Percentiles rank a stretch among this genome's conserved stretches.
Conservation (phyloP, 1,284 basidiomycete genomes). For the Singerocomus inundabilis region DNA sequence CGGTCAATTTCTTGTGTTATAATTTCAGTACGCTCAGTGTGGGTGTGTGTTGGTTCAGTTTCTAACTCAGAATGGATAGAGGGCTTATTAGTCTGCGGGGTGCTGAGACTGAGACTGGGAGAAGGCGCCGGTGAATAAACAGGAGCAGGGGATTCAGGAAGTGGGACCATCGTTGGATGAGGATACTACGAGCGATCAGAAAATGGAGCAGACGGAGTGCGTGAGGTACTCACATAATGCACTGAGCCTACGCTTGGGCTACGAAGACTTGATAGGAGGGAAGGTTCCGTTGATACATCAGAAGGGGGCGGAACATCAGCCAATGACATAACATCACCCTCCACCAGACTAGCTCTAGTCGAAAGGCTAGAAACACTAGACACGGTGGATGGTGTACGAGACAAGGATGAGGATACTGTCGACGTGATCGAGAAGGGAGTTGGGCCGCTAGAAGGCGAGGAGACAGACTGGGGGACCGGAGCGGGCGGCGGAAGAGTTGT, state of each 20-base stretch:
- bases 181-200: slow-evolving; percentile 18
- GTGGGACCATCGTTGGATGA: slow-evolving; percentile 35
- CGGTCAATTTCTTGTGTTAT: slow-evolving; percentile 65
- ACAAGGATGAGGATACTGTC: slow-evolving; percentile 36
- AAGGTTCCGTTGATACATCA: slow-evolving; percentile 50
- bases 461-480: slow-evolving; percentile 11
- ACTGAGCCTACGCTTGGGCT: slow-evolving; percentile 30
- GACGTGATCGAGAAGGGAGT: slow-evolving; percentile 27
- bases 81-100: slow-evolving; percentile 57
- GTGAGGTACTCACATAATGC: slow-evolving; percentile 31
- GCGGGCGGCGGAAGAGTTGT: slow-evolving; percentile 7
- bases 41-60: slow-evolving; percentile 40
- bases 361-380: slow-evolving; percentile 41
- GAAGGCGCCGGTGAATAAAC: slow-evolving; percentile 37
- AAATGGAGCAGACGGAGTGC: slow-evolving; percentile 15
- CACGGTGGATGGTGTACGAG: slow-evolving; percentile 37
- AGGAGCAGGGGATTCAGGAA: slow-evolving; percentile 37
- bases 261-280: slow-evolving; percentile 45
- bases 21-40: slow-evolving; percentile 38
- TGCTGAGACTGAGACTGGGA: slow-evolving; percentile 58
- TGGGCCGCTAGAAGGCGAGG: slow-evolving; percentile 32
- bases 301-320: slow-evolving; percentile 27
- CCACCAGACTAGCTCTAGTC: slow-evolving; percentile 29
- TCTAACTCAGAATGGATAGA: slow-evolving; percentile 56
- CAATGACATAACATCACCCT: slow-evolving; percentile 34